These are phyloP conservation scores for Keithomyces neogunnii DNA, from an alignment of 2,329 filamentous ascomycete genomes.

Conservation along the genomic window DNA sequence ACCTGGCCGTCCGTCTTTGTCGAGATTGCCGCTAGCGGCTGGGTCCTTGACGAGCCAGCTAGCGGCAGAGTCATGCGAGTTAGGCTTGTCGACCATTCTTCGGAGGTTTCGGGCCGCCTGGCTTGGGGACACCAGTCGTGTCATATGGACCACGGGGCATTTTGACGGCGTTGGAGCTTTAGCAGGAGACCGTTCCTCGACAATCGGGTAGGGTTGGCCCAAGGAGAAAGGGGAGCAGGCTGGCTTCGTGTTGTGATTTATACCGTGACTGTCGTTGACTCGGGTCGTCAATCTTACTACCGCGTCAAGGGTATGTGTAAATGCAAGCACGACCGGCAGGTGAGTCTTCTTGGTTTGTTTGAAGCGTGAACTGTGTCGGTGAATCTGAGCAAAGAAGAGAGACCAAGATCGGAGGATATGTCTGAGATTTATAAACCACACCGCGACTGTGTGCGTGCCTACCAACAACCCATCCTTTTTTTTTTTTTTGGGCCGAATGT, in stretches of 20 bases:
- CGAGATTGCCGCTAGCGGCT: not conserved
- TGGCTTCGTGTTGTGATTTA: not conserved
- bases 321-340: not conserved
- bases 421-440: conserved; percentile 11
- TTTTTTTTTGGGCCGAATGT: conserved; percentile 1
- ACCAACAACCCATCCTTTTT: conserved; percentile 2
- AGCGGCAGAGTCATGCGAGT: not conserved
- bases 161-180: not conserved
- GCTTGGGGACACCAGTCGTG: conserved; percentile 28
- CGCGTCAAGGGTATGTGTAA: no score
- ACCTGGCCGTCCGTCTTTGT: not conserved
- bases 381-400: not conserved
- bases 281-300: no score
- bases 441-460: conserved; percentile 2
- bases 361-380: not conserved
- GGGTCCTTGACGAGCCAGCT: not conserved
- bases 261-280: no score
- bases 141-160: conserved; percentile 30
- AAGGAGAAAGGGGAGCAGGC: not conserved
- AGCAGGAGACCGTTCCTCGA: conserved; percentile 5
- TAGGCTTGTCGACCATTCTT: conserved; percentile 15
- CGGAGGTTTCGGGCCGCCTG: conserved; percentile 25
- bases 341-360: not conserved
- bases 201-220: not conserved
- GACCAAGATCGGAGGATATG: conserved; percentile 8